Base-by-base conservation (phyloP, 345 rosid species). In the Gossypium turneri region DNA sequence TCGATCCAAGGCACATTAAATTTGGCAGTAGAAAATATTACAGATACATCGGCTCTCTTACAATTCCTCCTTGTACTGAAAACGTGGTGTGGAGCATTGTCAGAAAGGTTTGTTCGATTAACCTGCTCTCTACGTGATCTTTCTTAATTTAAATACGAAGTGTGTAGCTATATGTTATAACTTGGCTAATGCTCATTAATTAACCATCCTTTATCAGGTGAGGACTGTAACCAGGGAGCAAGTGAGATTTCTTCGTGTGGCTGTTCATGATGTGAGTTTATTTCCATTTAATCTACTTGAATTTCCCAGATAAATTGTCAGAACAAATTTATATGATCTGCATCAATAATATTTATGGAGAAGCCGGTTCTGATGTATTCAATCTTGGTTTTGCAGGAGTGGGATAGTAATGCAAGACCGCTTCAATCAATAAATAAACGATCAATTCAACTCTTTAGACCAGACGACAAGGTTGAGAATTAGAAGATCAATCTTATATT, bases 1-100 rank as follows among this genome's bases (percentile, higher is more conserved):
- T 87, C 17, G 81, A 90, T 70, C 93, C 96, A 29, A 86, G 81
- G 43, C 20, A 64, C 25, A 80, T 94, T 15, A 80, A 85, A 55
- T 50, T 88, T 2, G 90, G 85, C 43, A 85, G 90, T 79, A 79
- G 89, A 79, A 84, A 88, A 76, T 94, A 87, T 73, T 94, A 83
- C 74, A 84, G 95, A 81, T 94, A 92, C 75, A 44, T 85, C 4
- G 97, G 98, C 61, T 94, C 97, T 61, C 97, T 94, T 22, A 94
- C 97, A 0, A 2, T 67, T 75, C 98, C 97, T 82, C 97, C 98
- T 67, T 94, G 98, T 85, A 85, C 90, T 0, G 85, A 92, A 78
- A 84, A 89, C 75, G 90, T 92, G 51, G 19, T 74, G 16, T 94
- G 98, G 97, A 92, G 85, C 77, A 62, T 94, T 52, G 78, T 87